phyloP scores from a whole-genome alignment of 768 basidiomycete genomes.

The Coprinellus micaceus region DNA sequence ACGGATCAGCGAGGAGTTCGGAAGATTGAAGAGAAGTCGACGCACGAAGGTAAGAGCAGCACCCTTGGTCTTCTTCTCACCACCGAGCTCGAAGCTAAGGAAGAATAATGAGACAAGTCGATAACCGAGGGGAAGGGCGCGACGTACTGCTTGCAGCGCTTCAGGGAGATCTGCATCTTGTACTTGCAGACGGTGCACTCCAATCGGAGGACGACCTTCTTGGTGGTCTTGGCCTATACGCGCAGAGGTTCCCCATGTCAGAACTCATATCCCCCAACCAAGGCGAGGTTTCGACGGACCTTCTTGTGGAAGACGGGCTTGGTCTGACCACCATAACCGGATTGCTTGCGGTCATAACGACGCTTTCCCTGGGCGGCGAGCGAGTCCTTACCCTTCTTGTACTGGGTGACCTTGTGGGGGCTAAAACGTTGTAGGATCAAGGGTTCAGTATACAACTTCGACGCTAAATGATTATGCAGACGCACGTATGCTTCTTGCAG shows the following conservation, averaged over 20 bases:
- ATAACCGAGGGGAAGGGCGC: neutral
- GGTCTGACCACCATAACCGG: slow-evolving; percentile 99
- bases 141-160: slow-evolving; percentile 98
- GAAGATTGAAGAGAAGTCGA: slow-evolving; percentile 19
- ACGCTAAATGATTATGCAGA: slow-evolving; percentile 16
- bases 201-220: slow-evolving; percentile 97
- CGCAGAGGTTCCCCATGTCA: neutral
- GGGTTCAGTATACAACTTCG: slow-evolving; percentile 3
- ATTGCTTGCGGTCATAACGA: slow-evolving; percentile 98
- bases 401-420: slow-evolving; percentile 99
- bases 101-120: neutral
- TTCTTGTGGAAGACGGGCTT: slow-evolving; percentile 99
- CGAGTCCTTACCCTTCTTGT: slow-evolving; percentile 99
- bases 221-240: slow-evolving; percentile 89
- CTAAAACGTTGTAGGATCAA: slow-evolving; percentile 33
- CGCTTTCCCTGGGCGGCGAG: slow-evolving; percentile 98
- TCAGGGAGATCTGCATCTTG: slow-evolving; percentile 93
- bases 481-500: slow-evolving; percentile 97
- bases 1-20: neutral
- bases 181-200: slow-evolving; percentile 99
- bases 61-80: slow-evolving; percentile 99
- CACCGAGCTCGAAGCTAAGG: slow-evolving; percentile 93
- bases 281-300: slow-evolving; percentile 39
- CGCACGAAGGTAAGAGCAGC: slow-evolving; percentile 91
- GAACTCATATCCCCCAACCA: neutral